phyloP scores from a whole-genome alignment of 2,329 filamentous ascomycete genomes.

The Teratosphaeria destructans region DNA sequence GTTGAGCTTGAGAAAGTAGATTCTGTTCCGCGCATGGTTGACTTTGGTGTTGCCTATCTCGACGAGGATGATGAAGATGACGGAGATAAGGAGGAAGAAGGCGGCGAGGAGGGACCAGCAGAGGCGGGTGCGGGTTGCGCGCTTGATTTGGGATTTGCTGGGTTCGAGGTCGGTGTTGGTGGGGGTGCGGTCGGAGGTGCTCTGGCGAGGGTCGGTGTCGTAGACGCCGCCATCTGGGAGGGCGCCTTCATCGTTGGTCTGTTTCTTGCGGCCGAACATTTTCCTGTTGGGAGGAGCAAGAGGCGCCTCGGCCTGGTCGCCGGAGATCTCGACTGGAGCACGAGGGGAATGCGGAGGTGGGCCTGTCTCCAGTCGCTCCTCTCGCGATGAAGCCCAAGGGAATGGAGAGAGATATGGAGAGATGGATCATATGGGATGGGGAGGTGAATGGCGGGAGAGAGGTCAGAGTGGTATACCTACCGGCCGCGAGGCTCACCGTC shows the following conservation, averaged over 20 bases:
- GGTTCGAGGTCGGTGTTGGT: slow-evolving; percentile 19
- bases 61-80: slow-evolving; percentile 72
- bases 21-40: slow-evolving; percentile 53
- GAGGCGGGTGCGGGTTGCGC: slow-evolving; percentile 43
- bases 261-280: slow-evolving; percentile 24
- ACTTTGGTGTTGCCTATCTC: slow-evolving; percentile 62
- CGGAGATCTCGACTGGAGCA: neutral
- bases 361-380: neutral
- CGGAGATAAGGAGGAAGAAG: slow-evolving; percentile 60
- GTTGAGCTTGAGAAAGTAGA: slow-evolving; percentile 79
- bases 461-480: neutral
- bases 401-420: neutral
- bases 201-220: slow-evolving; percentile 1
- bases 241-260: slow-evolving; percentile 4
- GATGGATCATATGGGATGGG: neutral
- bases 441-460: neutral
- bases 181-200: slow-evolving; percentile 16
- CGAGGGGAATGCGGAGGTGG: neutral
- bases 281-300: slow-evolving; percentile 5
- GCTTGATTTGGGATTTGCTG: slow-evolving; percentile 32
- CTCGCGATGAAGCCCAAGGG: neutral
- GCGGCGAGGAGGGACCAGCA: slow-evolving; percentile 56
- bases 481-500: neutral
- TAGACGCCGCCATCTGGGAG: slow-evolving; percentile 4
- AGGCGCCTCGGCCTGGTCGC: neutral